Evolutionary conservation across 1,284 basidiomycete species (phyloP).

Genomic region (Earliella scabrosa): DNA sequence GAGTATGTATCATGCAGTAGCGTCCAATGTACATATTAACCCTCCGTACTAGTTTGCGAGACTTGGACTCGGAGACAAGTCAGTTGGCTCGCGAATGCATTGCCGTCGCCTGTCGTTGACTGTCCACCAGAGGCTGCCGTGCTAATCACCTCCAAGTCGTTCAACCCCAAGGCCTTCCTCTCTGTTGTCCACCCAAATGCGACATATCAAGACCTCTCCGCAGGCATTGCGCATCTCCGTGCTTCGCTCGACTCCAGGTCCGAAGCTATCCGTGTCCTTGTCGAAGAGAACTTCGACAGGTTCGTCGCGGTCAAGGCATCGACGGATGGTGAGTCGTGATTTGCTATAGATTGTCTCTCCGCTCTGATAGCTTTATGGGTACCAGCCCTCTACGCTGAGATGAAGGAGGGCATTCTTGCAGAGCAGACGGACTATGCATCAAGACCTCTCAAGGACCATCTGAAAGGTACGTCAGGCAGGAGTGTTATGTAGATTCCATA

Average conservation of each 20-base stretch:
- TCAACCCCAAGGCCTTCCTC: slow-evolving; percentile 95
- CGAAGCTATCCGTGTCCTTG: slow-evolving; percentile 91
- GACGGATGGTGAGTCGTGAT: slow-evolving; percentile 75
- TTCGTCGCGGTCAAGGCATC: slow-evolving; percentile 98
- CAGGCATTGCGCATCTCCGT: slow-evolving; percentile 75
- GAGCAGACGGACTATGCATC: slow-evolving; percentile 84
- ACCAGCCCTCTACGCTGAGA: slow-evolving; percentile 87
- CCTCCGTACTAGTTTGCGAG: slow-evolving; percentile 51
- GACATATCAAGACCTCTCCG: slow-evolving; percentile 88
- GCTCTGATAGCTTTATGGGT: neutral
- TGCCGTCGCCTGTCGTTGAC: slow-evolving; percentile 2
- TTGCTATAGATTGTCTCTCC: neutral
- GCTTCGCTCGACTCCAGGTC: slow-evolving; percentile 86
- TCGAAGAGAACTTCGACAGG: slow-evolving; percentile 98
- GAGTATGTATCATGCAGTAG: slow-evolving; percentile 52
- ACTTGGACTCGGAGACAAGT: slow-evolving; percentile 79
- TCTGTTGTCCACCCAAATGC: slow-evolving; percentile 95
- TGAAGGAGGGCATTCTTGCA: slow-evolving; percentile 88
- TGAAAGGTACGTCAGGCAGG: slow-evolving; percentile 70
- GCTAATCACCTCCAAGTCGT: slow-evolving; percentile 89
- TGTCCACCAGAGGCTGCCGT: slow-evolving; percentile 70
- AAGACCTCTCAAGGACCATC: slow-evolving; percentile 78
- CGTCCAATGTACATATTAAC: slow-evolving; percentile 7
- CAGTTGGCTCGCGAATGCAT: slow-evolving; percentile 31
- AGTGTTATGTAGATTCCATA: neutral